These are phyloP conservation scores for Eremomyces bilateralis DNA, from an alignment of 495 filamentous ascomycete genomes.

Conservation along the genomic window DNA sequence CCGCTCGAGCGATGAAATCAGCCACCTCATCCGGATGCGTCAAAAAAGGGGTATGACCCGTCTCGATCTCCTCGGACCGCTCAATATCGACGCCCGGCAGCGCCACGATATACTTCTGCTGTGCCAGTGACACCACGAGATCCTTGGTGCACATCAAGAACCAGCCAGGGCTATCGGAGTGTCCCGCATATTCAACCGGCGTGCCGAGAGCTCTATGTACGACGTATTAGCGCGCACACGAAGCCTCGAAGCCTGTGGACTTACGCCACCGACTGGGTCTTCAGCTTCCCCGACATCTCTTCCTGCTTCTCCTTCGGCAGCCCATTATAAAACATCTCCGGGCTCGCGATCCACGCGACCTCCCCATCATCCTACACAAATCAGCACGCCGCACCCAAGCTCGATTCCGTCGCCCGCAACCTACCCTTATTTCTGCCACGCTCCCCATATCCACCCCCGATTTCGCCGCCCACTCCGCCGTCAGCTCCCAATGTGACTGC, in stretches of 20 bases:
- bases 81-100: background rate
- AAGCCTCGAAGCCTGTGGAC: background rate
- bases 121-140: background rate
- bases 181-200: background rate
- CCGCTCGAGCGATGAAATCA: background rate
- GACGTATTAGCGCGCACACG: background rate
- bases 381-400: background rate
- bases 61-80: background rate
- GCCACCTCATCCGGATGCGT: background rate
- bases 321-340: background rate
- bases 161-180: background rate
- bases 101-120: background rate
- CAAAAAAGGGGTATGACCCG: background rate
- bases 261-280: background rate
- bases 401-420: background rate
- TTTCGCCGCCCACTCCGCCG: background rate
- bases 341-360: no score
- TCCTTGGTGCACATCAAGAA: background rate
- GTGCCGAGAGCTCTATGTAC: background rate
- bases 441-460: background rate
- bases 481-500: background rate
- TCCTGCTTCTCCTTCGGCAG: background rate
- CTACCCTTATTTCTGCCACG: background rate
- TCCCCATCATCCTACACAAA: no score
- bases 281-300: background rate